Evolutionary conservation across 164 flowering plant genomes (phyloP).

Genomic region (Sedum album): DNA sequence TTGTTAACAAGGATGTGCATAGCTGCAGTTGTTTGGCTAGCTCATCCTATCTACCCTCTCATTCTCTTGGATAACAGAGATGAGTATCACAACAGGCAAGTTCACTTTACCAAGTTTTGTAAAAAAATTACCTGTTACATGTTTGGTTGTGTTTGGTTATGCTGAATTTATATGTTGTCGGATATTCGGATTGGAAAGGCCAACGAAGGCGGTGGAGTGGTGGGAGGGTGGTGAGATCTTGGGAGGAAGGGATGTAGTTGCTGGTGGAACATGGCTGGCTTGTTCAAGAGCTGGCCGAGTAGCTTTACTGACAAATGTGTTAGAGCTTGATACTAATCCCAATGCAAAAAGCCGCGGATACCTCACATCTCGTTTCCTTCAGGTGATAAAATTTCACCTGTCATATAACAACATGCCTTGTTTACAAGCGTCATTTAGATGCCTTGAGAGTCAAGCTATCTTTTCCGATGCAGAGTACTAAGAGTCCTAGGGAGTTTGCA

Average conservation of each 20-base stretch:
- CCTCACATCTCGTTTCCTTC: constrained; percentile 35
- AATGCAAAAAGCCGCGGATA: constrained; percentile 41
- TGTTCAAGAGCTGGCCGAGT: constrained; percentile 39
- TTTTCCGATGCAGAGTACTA: constrained; percentile 26
- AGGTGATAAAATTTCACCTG: constrained; percentile 18
- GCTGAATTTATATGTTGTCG: constrained; percentile 9
- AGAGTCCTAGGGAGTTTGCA: constrained; percentile 47
- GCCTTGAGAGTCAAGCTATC: not conserved
- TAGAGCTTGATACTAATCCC: constrained; percentile 31
- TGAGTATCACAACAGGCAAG: constrained; percentile 50
- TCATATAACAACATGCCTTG: no score
- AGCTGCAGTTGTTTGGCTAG: constrained; percentile 57
- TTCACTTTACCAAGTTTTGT: not conserved
- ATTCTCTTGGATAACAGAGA: constrained; percentile 70
- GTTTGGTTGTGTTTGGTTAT: not conserved
- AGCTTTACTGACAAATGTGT: constrained; percentile 48
- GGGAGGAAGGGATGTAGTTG: constrained; percentile 46
- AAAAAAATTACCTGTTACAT: not conserved
- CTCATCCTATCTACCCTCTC: constrained; percentile 57
- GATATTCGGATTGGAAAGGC: constrained; percentile 20
- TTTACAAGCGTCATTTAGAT: not conserved
- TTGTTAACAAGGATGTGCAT: constrained; percentile 51
- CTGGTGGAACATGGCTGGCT: constrained; percentile 58
- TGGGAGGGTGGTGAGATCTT: constrained; percentile 44
- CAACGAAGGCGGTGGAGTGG: constrained; percentile 42